Percentiles rank a stretch among this genome's conserved stretches.
Evolutionary conservation across 2,329 filamentous ascomycete genomes (phyloP).

Genomic region (Fusarium sp.): DNA sequence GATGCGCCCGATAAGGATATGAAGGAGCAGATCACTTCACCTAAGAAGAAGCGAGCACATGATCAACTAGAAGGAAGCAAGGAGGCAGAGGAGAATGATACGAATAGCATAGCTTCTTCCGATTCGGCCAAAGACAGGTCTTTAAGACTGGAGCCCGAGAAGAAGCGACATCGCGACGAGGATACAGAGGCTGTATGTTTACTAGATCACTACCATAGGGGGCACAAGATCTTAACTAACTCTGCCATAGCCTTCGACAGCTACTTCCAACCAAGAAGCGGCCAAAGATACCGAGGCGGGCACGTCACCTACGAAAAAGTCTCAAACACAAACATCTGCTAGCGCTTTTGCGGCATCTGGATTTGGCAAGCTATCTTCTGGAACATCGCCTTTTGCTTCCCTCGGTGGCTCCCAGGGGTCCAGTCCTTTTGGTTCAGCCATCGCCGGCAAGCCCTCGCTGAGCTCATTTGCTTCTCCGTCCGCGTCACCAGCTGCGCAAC

Average conservation of each 20-base stretch:
- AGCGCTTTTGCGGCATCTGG: constrained; percentile 76
- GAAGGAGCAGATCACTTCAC: constrained; percentile 66
- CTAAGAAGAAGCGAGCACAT: constrained; percentile 74
- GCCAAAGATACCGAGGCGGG: constrained; percentile 39
- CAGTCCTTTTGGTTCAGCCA: constrained; percentile 61
- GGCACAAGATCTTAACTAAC: constrained; percentile 19
- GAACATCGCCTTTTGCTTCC: constrained; percentile 73
- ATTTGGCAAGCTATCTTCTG: constrained; percentile 73
- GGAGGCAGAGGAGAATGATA: constrained; percentile 57
- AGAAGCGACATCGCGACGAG: constrained; percentile 71
- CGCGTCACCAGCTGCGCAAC: constrained; percentile 38
- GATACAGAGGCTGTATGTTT: constrained; percentile 53
- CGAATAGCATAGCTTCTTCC: constrained; percentile 56
- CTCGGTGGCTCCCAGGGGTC: constrained; percentile 62
- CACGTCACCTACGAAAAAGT: constrained; percentile 45
- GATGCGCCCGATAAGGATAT: constrained; percentile 53
- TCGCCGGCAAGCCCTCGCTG: constrained; percentile 51
- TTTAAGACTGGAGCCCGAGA: constrained; percentile 66
- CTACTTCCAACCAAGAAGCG: constrained; percentile 32
- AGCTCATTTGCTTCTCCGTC: constrained; percentile 52
- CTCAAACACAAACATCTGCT: constrained; percentile 59
- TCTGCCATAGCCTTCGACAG: constrained; percentile 34
- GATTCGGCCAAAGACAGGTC: constrained; percentile 63
- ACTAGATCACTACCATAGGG: background rate
- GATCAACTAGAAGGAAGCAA: constrained; percentile 67